Evolutionary conservation across 208 protist species (phyloP).

Genomic region (Naegleria lovaniensis): DNA sequence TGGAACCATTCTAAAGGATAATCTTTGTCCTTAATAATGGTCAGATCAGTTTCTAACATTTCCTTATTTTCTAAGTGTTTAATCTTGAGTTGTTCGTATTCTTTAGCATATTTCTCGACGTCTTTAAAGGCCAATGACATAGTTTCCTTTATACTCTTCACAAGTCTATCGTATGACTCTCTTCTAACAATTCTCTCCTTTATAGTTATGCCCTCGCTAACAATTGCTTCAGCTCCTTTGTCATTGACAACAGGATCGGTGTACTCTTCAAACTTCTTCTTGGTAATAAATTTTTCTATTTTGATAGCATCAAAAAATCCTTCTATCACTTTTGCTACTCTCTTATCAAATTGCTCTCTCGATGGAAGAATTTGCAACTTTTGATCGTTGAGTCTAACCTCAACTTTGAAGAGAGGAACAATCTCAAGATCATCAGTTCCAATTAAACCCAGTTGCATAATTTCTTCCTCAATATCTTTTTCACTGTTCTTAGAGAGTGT

Average conservation of each 20-base stretch:
- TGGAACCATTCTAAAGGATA: slow-evolving; percentile 73
- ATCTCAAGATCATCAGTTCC: neutral
- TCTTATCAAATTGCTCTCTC: slow-evolving; percentile 58
- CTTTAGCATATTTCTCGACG: slow-evolving; percentile 66
- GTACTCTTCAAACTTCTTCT: slow-evolving; percentile 79
- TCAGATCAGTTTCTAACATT: slow-evolving; percentile 51
- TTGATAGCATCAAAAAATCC: slow-evolving; percentile 79
- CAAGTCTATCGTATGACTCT: slow-evolving; percentile 68
- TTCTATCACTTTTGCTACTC: slow-evolving; percentile 69
- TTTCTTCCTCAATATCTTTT: neutral
- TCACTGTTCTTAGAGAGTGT: neutral
- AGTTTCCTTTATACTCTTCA: slow-evolving; percentile 59
- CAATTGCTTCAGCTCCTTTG: slow-evolving; percentile 41
- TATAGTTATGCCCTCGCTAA: slow-evolving; percentile 64
- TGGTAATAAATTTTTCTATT: slow-evolving; percentile 64
- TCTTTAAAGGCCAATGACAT: slow-evolving; percentile 61
- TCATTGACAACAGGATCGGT: slow-evolving; percentile 61
- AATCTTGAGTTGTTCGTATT: slow-evolving; percentile 69
- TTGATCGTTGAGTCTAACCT: neutral
- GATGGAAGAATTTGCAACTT: slow-evolving; percentile 13
- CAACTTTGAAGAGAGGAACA: slow-evolving; percentile 17
- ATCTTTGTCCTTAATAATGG: slow-evolving; percentile 52
- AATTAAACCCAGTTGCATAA: neutral
- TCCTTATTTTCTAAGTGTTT: slow-evolving; percentile 73
- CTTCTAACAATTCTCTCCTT: slow-evolving; percentile 76